A percentile compares a stretch with the other conserved stretches of the same genome.
phyloP scores from a whole-genome alignment of 495 filamentous ascomycete genomes.

The Hyaloscypha variabilis region DNA sequence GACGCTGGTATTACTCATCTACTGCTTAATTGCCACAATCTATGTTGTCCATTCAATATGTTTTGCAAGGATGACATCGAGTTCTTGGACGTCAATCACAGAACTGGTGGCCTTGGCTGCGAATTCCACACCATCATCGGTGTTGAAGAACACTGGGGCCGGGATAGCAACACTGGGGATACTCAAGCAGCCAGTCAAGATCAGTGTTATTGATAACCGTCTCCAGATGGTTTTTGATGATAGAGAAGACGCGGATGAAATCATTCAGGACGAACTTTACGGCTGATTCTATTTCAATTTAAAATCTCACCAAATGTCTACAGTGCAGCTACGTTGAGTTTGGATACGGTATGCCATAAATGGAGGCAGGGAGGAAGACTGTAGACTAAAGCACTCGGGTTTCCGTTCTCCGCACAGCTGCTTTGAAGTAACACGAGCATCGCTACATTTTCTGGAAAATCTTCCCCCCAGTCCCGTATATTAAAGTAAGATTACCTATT shows the following conservation, averaged over 20 bases:
- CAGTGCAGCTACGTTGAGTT: no score
- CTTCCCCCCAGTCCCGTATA: no score
- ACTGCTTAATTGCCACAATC: slow-evolving; percentile 13
- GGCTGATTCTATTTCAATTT: slow-evolving; percentile 1
- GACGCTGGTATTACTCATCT: slow-evolving; percentile 6
- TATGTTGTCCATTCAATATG: slow-evolving; percentile 13
- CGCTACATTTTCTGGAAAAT: no score
- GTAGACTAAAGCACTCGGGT: no score
- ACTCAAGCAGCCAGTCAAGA: slow-evolving; percentile 1
- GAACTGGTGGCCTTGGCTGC: slow-evolving; percentile 18
- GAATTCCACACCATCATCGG: slow-evolving; percentile 10
- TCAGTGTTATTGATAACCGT: slow-evolving; percentile 2
- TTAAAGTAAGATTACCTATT: no score
- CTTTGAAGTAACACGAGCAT: no score
- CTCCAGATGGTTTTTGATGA: slow-evolving; percentile 18
- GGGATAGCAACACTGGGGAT: slow-evolving; percentile 15
- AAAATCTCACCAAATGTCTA: no score
- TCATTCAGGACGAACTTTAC: slow-evolving; percentile 9
- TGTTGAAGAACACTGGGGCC: slow-evolving; percentile 17
- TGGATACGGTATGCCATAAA: no score
- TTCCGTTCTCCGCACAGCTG: no score
- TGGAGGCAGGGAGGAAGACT: no score
- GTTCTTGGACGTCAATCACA: slow-evolving; percentile 18
- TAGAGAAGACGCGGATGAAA: not conserved
- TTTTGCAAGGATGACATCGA: slow-evolving; percentile 9